Base-by-base conservation (phyloP, 2,329 filamentous ascomycete genomes). In the Penicillium sp. region DNA sequence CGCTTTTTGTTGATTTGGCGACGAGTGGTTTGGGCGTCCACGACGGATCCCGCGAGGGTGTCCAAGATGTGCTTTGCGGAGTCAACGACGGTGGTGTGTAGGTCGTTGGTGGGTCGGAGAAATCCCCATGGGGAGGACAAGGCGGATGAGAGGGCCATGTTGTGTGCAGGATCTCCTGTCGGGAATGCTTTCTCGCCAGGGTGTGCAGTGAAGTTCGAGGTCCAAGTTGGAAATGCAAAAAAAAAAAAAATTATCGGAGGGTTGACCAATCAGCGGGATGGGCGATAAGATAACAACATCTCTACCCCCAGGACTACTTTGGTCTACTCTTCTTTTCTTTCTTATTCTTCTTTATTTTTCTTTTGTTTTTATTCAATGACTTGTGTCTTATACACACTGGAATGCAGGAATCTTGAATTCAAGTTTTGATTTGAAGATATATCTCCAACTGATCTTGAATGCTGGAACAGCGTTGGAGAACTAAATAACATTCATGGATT, bases 41-140 rank as follows among this genome's bases (percentile, higher is more conserved):
- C 86, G 31, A 96, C 80, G 51, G 86, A 86, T 1, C 81, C 80
- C 2, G 92, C 92, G 59, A 96, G 85, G 4, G 84, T 83, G 67
- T 96, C 91, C 7, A 97, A 79, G 4, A 88, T 89, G 39, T 84
- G 79, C 75, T 96, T 96, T n/a, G 89, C 87, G 48, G 91, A 83
- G 53, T 85, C 82, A 21, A 94, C 78, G 16, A 90, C 87, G 3
- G 88, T 85, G 31, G 83, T 81, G 43, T 90, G 84, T 31, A 96
- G 79, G 21, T 83, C 75, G 7, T 81, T 66, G 3, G 84, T 79
- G 4, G 93, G 92, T 59, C 88, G 86, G n/a, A 97, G 79, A 68
- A 96, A 96, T 24, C 75, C 72, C 68, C 92, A 87, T 11, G 89
- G 88, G 55, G 84, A 83, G 54, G 79, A 76, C 14, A 85, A 75